phyloP scores from a whole-genome alignment of 139 green algal genomes.

The Volvox africanus region DNA sequence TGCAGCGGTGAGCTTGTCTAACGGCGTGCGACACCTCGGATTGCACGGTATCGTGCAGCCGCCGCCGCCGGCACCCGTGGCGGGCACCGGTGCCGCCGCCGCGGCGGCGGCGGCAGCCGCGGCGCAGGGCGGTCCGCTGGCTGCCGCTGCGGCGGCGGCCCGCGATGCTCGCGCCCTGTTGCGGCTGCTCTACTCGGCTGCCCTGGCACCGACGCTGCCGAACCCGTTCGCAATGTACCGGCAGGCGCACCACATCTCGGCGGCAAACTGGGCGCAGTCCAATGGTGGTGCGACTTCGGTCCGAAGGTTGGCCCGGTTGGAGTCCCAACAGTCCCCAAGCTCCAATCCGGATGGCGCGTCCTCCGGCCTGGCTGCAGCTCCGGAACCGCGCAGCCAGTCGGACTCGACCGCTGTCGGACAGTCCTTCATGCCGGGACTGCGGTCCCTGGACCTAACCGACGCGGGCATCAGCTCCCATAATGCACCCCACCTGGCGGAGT shows the following conservation, averaged over 20 bases:
- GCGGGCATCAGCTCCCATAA: constrained; percentile 6
- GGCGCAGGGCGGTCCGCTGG: constrained; percentile 4
- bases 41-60: not conserved
- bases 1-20: not conserved
- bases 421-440: not conserved
- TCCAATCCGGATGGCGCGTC: no score
- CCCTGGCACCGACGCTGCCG: not conserved
- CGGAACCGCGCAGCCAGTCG: not conserved
- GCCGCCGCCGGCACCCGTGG: constrained; percentile 1
- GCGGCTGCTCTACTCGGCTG: constrained; percentile 27
- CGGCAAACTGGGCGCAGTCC: not conserved
- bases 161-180: constrained; percentile 41
- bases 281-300: not conserved
- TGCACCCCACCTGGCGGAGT: not conserved
- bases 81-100: constrained; percentile 8
- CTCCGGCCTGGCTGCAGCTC: no score
- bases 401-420: not conserved
- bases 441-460: constrained; percentile 42
- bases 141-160: constrained; percentile 16
- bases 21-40: constrained; percentile 10
- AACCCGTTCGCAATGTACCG: not conserved
- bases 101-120: constrained; percentile 40
- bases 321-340: no score
- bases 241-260: not conserved
- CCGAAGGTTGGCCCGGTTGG: not conserved